phyloP scores from a whole-genome alignment of 768 basidiomycete genomes.

The Phaeotremella skinneri region DNA sequence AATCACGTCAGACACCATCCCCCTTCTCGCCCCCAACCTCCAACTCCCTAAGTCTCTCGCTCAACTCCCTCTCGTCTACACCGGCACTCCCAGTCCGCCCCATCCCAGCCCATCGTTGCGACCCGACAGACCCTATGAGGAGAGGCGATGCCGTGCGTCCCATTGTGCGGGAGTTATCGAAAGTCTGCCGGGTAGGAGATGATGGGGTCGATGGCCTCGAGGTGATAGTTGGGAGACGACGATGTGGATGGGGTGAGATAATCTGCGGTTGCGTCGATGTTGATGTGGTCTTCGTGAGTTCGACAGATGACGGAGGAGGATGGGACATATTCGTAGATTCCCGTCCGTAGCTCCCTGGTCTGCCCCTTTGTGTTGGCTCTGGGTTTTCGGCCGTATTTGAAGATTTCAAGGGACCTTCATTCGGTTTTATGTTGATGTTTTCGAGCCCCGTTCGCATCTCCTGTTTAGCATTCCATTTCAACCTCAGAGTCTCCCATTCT shows the following conservation, averaged over 20 bases:
- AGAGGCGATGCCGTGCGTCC: slow-evolving; percentile 9
- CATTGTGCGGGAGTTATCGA: too few relatives aligned
- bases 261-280: not conserved
- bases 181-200: not conserved
- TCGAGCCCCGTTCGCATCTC: not conserved
- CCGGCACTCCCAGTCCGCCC: slow-evolving; percentile 28
- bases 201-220: slow-evolving; percentile 1
- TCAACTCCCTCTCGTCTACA: slow-evolving; percentile 36
- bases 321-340: slow-evolving; percentile 1
- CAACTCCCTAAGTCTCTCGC: slow-evolving; percentile 35
- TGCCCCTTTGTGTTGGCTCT: not conserved
- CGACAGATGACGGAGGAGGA: slow-evolving; percentile 5
- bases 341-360: not conserved
- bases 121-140: slow-evolving; percentile 8
- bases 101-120: slow-evolving; percentile 1
- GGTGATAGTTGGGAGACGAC: not conserved
- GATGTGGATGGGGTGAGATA: not conserved
- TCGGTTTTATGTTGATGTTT: not conserved
- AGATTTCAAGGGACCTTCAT: not conserved
- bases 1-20: not conserved
- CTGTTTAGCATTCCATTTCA: slow-evolving; percentile 26
- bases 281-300: not conserved
- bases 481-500: slow-evolving; percentile 33
- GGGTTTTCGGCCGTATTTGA: not conserved
- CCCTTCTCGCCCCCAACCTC: not conserved